These are phyloP conservation scores for Pholiota molesta DNA, from an alignment of 768 basidiomycete genomes.

Conservation along the genomic window DNA sequence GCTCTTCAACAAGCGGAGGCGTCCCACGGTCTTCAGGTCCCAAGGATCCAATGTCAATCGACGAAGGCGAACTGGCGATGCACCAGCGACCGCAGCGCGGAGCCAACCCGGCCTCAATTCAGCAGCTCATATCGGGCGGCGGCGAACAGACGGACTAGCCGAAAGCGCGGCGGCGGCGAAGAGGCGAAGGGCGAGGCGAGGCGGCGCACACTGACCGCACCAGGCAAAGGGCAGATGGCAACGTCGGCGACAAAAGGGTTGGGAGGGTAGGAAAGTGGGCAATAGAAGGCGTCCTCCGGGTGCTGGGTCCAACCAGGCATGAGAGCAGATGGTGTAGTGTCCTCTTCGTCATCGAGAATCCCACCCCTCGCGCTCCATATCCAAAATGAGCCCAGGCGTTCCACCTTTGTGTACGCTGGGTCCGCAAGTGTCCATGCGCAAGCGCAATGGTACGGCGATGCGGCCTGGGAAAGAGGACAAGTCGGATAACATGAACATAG, in stretches of 20 bases:
- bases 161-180: constrained; percentile 24
- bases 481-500: constrained; percentile 20
- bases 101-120: constrained; percentile 12
- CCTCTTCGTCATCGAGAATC: constrained; percentile 23
- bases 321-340: constrained; percentile 1
- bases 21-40: constrained; percentile 7
- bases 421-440: constrained; percentile 24
- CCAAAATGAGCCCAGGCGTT: constrained; percentile 12
- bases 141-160: constrained; percentile 29
- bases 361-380: constrained; percentile 7
- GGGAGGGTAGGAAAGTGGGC: background rate
- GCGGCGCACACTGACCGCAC: constrained; percentile 3
- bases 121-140: constrained; percentile 21
- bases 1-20: constrained; percentile 17
- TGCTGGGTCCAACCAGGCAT: constrained; percentile 7
- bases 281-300: background rate
- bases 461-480: constrained; percentile 25
- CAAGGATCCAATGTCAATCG: constrained; percentile 8
- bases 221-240: background rate
- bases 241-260: background rate
- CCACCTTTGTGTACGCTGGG: constrained; percentile 11
- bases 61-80: constrained; percentile 6
- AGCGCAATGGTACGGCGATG: constrained; percentile 16
- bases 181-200: constrained; percentile 11
- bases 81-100: constrained; percentile 15